phyloP scores from a whole-genome alignment of 2,329 filamentous ascomycete genomes.

The Coleophoma eucalyptorum region DNA sequence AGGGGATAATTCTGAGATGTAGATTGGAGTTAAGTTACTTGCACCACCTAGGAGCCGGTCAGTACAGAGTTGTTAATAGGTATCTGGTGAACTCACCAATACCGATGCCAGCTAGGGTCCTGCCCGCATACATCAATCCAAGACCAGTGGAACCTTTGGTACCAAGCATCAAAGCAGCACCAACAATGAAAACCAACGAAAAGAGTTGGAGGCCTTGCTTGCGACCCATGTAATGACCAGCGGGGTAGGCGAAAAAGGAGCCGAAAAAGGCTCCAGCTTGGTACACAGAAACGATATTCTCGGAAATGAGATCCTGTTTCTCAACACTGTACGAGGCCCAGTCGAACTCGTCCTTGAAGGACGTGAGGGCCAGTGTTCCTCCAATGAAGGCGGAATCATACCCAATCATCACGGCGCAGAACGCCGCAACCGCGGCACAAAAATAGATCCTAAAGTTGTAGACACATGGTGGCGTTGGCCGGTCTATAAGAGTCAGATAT shows the following conservation, averaged over 20 bases:
- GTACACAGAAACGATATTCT: slow-evolving; percentile 76
- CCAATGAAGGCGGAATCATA: slow-evolving; percentile 75
- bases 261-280: slow-evolving; percentile 82
- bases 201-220: slow-evolving; percentile 59
- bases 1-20: slow-evolving; percentile 54
- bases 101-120: slow-evolving; percentile 58
- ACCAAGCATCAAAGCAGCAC: slow-evolving; percentile 68
- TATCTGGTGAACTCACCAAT: slow-evolving; percentile 38
- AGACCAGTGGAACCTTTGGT: slow-evolving; percentile 56
- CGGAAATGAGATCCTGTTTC: slow-evolving; percentile 53
- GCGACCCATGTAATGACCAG: slow-evolving; percentile 63
- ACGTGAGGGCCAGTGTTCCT: slow-evolving; percentile 65
- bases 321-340: slow-evolving; percentile 38
- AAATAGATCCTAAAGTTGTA: slow-evolving; percentile 57
- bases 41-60: background rate
- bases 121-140: slow-evolving; percentile 54
- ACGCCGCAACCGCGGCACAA: slow-evolving; percentile 49
- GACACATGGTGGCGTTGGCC: slow-evolving; percentile 50
- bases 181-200: slow-evolving; percentile 60
- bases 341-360: slow-evolving; percentile 64
- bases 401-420: slow-evolving; percentile 51
- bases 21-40: slow-evolving; percentile 35
- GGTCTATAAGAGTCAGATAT: slow-evolving; percentile 41
- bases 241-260: slow-evolving; percentile 60
- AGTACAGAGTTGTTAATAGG: slow-evolving; percentile 17